Percentiles rank a stretch among this genome's conserved stretches.
phyloP scores from a whole-genome alignment of 768 basidiomycete genomes.

The Asterophora lycoperdoides region DNA sequence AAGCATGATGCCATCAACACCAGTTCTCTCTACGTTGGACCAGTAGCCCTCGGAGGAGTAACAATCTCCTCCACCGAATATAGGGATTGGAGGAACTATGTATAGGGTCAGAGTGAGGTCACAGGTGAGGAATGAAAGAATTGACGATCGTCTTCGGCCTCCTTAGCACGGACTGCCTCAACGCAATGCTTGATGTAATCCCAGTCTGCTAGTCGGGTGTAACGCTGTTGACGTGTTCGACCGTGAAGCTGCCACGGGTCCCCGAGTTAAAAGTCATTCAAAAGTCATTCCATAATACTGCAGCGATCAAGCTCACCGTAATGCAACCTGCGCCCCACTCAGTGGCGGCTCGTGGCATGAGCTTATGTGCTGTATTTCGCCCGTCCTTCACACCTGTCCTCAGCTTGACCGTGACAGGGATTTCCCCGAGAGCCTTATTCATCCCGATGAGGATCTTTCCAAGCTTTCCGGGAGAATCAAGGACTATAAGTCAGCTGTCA shows the following conservation, averaged over 20 bases:
- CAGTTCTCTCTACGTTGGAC: conserved; percentile 66
- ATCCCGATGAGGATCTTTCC: conserved; percentile 88
- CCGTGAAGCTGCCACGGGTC: conserved; percentile 74
- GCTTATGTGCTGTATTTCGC: conserved; percentile 81
- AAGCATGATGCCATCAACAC: conserved; percentile 95
- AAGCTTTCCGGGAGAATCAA: conserved; percentile 77
- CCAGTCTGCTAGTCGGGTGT: conserved; percentile 92
- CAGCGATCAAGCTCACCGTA: conserved; percentile 29
- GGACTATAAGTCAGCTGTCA: conserved; percentile 43
- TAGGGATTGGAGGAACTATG: conserved; percentile 78
- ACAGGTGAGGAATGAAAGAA: conserved; percentile 10
- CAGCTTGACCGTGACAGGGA: conserved; percentile 89
- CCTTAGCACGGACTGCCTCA: conserved; percentile 65
- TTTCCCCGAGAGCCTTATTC: conserved; percentile 84
- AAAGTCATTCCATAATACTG: neutral
- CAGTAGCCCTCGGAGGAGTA: conserved; percentile 87
- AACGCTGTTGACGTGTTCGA: conserved; percentile 90
- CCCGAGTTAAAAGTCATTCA: neutral
- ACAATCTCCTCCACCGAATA: conserved; percentile 95
- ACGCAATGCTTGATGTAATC: conserved; percentile 88
- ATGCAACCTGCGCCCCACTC: conserved; percentile 47
- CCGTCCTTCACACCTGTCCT: conserved; percentile 91
- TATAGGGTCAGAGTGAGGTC: neutral
- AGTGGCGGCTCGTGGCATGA: conserved; percentile 73
- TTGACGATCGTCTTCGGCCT: conserved; percentile 70